Evolutionary conservation across 371 early-diverging fungal species (phyloP).

Genomic region (Rhizopus sp.): DNA sequence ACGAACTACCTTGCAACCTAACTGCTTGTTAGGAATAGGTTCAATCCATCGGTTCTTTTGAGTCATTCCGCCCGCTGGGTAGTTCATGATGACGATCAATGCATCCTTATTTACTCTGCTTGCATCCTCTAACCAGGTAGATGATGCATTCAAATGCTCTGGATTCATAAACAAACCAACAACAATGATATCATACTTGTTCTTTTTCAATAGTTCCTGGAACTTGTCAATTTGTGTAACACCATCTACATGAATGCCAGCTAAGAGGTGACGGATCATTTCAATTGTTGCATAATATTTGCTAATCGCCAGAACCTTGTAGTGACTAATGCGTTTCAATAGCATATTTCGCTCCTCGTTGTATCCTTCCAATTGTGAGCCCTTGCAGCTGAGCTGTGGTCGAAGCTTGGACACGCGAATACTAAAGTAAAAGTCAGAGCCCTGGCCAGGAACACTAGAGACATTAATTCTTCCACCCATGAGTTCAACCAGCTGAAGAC

Average conservation of each 20-base stretch:
- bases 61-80: slow-evolving; percentile 34
- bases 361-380: slow-evolving; percentile 21
- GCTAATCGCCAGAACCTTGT: slow-evolving; percentile 39
- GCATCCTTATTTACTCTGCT: slow-evolving; percentile 17
- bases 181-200: slow-evolving; percentile 36
- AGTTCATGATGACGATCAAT: slow-evolving; percentile 38
- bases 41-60: slow-evolving; percentile 19
- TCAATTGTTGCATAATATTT: slow-evolving; percentile 29
- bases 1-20: slow-evolving; percentile 34
- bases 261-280: slow-evolving; percentile 35
- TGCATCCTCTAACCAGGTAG: slow-evolving; percentile 25
- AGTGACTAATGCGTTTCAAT: slow-evolving; percentile 14
- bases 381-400: slow-evolving; percentile 20
- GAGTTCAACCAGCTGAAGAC: slow-evolving; percentile 52
- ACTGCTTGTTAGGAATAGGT: slow-evolving; percentile 14
- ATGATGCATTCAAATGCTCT: slow-evolving; percentile 1
- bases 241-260: slow-evolving; percentile 30
- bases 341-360: slow-evolving; percentile 21
- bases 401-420: slow-evolving; percentile 42
- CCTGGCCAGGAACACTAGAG: slow-evolving; percentile 52
- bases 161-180: slow-evolving; percentile 34
- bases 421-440: slow-evolving; percentile 58
- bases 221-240: slow-evolving; percentile 26
- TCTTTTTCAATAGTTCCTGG: slow-evolving; percentile 4
- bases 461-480: slow-evolving; percentile 62